A percentile compares a stretch with the other conserved stretches of the same genome.
phyloP scores from a whole-genome alignment of 495 filamentous ascomycete genomes.

The Entonaema liquescens region DNA sequence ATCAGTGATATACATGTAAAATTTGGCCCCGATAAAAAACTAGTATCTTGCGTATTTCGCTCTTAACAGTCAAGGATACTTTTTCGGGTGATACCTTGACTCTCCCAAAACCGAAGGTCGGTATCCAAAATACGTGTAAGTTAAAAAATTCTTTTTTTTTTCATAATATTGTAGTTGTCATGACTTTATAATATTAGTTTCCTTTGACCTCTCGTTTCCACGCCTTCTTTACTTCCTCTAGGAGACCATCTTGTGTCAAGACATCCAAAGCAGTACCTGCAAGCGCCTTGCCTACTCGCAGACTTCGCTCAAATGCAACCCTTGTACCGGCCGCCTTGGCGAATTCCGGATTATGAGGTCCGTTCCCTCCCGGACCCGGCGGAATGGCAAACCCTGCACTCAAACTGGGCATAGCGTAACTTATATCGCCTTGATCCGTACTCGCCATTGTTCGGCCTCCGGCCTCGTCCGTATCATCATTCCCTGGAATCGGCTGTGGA shows the following conservation, averaged over 20 bases:
- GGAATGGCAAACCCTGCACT: conserved; percentile 66
- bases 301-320: conserved; percentile 59
- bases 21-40: neutral
- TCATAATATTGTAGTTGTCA: too few relatives aligned
- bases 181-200: neutral
- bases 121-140: neutral
- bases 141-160: too few relatives aligned
- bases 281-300: conserved; percentile 65
- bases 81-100: neutral
- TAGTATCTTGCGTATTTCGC: neutral
- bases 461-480: conserved; percentile 57
- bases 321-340: conserved; percentile 63
- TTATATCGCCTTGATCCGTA: conserved; percentile 70
- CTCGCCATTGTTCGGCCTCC: conserved; percentile 64
- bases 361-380: conserved; percentile 52
- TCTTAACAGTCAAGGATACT: neutral
- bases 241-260: conserved; percentile 54
- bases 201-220: conserved; percentile 37
- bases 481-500: conserved; percentile 51
- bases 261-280: conserved; percentile 65
- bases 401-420: conserved; percentile 69
- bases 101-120: neutral
- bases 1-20: neutral
- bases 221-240: conserved; percentile 50
- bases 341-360: conserved; percentile 70